Percentiles rank a stretch among this genome's conserved stretches.
Evolutionary conservation across 108 stramenopile genomes (phyloP).

Genomic region (Skeletonema costatum): DNA sequence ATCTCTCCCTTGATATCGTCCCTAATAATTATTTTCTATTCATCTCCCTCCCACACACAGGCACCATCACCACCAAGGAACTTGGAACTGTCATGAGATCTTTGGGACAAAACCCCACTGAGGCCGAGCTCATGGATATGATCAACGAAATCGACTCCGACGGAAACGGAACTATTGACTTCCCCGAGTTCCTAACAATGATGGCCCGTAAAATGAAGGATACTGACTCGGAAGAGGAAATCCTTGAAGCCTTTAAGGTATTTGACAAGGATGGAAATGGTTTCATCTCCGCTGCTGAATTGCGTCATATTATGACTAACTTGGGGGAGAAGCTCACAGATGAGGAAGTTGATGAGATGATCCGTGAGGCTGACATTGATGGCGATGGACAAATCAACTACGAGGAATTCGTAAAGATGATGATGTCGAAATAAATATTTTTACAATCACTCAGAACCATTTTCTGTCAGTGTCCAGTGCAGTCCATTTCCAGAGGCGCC

Average conservation of each 20-base stretch:
- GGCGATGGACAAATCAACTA: constrained; percentile 99
- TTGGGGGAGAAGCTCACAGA: constrained; percentile 99
- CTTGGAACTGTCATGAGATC: constrained; percentile 99
- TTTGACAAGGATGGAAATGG: constrained; percentile 99
- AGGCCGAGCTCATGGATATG: constrained; percentile 99
- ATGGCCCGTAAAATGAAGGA: constrained; percentile 99
- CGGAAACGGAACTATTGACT: constrained; percentile 99
- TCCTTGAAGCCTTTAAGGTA: constrained; percentile 99
- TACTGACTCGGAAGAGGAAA: constrained; percentile 99
- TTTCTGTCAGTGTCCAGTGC: background rate
- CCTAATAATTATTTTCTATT: background rate
- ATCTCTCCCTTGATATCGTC: background rate
- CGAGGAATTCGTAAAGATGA: constrained; percentile 99
- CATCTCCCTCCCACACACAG: constrained; percentile 39
- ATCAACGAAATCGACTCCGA: constrained; percentile 99
- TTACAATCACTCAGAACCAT: background rate
- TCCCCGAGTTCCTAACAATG: constrained; percentile 99
- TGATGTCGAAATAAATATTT: constrained; percentile 97
- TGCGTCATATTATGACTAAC: constrained; percentile 99
- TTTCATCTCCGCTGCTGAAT: constrained; percentile 99
- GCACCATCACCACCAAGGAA: constrained; percentile 99
- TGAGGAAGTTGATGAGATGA: constrained; percentile 99
- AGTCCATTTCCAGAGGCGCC: background rate
- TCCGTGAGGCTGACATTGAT: constrained; percentile 99
- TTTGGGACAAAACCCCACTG: constrained; percentile 99